Evolutionary conservation across 2,329 filamentous ascomycete genomes (phyloP), one percentile per base, ranked within the genome.

Genomic region (Calonectria crousiana): DNA sequence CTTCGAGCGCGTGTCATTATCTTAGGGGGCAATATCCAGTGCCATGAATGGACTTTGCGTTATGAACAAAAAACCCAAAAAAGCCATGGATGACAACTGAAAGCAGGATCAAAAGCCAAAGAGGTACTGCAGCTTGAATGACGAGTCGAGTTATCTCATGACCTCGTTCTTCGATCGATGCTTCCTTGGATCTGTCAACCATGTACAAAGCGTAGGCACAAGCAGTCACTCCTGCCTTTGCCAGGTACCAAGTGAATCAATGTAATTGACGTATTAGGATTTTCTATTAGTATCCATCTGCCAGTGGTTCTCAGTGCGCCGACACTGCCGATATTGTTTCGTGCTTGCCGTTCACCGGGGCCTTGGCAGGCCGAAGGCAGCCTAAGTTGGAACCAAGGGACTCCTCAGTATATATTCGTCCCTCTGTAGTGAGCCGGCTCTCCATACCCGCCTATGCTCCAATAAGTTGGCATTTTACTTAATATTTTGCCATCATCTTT

Each of bases 1-100:
- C 20, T 56, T n/a, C 16, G 60, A 56, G 51, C 18, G 23, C 26
- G 32, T 9, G 20, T 71, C 72, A 74, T 73, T 30, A 3, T 47
- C 28, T 36, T 20, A 44, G 18, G 18, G 60, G n/a, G 62, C 18
- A 9, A 23, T 23, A 23, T 47, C 41, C 3, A 41, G 34, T 34
- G 38, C 56, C 11, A 36, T 34, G 32, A 38, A 38, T 28, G 16
- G 56, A 28, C 16, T 16, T 11, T 36, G n/a, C 13, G 23, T 1
- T 13, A 23, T 28, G 23, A 16, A 23, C n/a, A 16, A 28, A 13
- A 62, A 36, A 26, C n/a, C 34, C 9, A 23, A 38, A 10, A 36
- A 18, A 6, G 8, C 9, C 51, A 23, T 20, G 26, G 6, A 28
- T 30, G 30, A 53, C 16, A 18, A 28, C 38, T 60, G 34, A 60